Conservation (phyloP, 2,329 filamentous ascomycete genomes). For the Calonectria multiphialidica region DNA sequence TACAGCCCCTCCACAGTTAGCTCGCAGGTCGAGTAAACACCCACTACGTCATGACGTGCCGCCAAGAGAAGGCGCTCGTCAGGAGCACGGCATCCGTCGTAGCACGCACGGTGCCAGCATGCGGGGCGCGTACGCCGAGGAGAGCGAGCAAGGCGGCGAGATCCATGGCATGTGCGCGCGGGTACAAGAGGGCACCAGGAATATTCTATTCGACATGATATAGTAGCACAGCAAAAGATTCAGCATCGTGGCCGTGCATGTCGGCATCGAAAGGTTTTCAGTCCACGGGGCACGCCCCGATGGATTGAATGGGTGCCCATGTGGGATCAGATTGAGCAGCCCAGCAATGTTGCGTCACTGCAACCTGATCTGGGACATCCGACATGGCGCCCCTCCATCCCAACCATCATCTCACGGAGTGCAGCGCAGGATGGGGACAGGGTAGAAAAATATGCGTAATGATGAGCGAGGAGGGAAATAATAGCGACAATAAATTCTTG, state of each 20-base stretch:
- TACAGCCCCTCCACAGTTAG: neutral
- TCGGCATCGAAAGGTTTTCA: neutral
- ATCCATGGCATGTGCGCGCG: neutral
- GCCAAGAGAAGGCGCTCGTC: neutral
- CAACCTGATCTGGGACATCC: constrained; percentile 16
- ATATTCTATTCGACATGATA: neutral
- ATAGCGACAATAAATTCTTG: too few relatives aligned
- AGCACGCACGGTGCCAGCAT: neutral
- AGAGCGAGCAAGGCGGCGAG: neutral
- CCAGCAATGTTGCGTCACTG: constrained; percentile 11
- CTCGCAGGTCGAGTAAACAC: neutral
- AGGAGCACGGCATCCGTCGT: neutral
- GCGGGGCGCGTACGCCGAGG: neutral
- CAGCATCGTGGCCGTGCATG: neutral
- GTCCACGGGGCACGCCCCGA: neutral
- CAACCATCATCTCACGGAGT: neutral
- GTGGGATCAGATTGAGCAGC: neutral
- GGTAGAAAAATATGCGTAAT: neutral
- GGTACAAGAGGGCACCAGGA: neutral
- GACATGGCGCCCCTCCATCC: constrained; percentile 6
- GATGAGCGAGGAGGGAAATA: too few relatives aligned
- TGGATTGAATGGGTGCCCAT: neutral
- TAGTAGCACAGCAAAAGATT: neutral
- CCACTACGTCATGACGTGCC: constrained; percentile 18
- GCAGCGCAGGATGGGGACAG: neutral